These are phyloP conservation scores for Alternaria infectoria DNA, from an alignment of 2,329 filamentous ascomycete genomes.

Conservation along the genomic window DNA sequence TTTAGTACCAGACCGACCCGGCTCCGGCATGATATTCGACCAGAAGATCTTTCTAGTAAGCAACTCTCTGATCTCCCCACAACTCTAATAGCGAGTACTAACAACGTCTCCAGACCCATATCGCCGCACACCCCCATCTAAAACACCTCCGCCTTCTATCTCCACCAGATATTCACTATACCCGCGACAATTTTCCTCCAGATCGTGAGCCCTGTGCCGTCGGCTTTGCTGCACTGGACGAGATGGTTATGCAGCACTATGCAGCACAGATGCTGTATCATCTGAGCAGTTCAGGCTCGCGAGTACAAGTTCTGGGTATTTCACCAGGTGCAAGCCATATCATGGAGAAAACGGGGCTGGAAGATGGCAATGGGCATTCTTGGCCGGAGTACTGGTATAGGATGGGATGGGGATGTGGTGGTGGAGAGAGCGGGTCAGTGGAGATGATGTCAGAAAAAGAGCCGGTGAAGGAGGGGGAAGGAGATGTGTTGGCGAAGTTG, in stretches of 20 bases:
- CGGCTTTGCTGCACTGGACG: background rate
- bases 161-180: background rate
- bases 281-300: background rate
- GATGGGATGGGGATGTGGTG: rapidly evolving
- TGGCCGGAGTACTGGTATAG: background rate
- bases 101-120: background rate
- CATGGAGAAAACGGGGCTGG: background rate
- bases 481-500: background rate
- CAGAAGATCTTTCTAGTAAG: background rate
- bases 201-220: background rate
- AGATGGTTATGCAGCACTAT: background rate
- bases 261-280: background rate
- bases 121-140: background rate
- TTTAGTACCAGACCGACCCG: background rate
- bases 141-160: background rate
- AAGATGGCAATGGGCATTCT: background rate
- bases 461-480: background rate
- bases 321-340: background rate
- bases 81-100: background rate
- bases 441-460: background rate
- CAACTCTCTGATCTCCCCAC: background rate
- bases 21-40: background rate
- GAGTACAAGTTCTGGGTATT: background rate
- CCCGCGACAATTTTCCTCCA: background rate
- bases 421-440: background rate